Conservation (phyloP, 805 yeast genomes). For the Candida vaughaniae region DNA sequence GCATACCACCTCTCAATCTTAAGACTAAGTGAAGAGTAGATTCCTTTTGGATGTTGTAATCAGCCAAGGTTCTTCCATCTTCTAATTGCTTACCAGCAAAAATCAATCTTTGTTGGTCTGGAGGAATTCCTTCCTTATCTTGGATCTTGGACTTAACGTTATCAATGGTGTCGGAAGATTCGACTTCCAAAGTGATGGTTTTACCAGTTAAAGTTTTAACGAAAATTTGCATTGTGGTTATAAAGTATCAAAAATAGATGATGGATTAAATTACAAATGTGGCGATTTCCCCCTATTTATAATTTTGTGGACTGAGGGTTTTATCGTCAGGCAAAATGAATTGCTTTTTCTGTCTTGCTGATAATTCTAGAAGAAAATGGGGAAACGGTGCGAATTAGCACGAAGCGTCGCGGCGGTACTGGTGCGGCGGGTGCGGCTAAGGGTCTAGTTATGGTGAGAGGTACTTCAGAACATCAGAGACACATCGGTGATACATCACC, state of each 20-base stretch:
- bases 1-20: constrained; percentile 96
- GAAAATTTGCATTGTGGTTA: constrained; percentile 51
- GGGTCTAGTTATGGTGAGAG: too few relatives aligned
- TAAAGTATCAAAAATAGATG: constrained; percentile 6
- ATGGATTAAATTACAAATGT: background rate
- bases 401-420: too few relatives aligned
- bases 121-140: constrained; percentile 97
- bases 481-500: too few relatives aligned
- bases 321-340: constrained; percentile 8
- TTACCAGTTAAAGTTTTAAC: constrained; percentile 62
- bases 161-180: constrained; percentile 96
- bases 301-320: constrained; percentile 11
- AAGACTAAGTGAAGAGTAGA: constrained; percentile 93
- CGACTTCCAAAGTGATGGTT: constrained; percentile 88
- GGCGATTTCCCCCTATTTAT: constrained; percentile 17
- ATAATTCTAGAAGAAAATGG: constrained; percentile 1
- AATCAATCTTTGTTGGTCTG: constrained; percentile 95
- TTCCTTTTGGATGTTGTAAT: constrained; percentile 98
- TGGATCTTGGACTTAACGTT: constrained; percentile 95
- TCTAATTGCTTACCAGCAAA: constrained; percentile 98
- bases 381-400: background rate
- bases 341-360: constrained; percentile 8
- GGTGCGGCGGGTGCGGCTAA: too few relatives aligned
- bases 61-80: constrained; percentile 93
- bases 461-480: too few relatives aligned